These are phyloP conservation scores for Eutrema yunnanense DNA, from an alignment of 345 rosid species.

Conservation along the genomic window DNA sequence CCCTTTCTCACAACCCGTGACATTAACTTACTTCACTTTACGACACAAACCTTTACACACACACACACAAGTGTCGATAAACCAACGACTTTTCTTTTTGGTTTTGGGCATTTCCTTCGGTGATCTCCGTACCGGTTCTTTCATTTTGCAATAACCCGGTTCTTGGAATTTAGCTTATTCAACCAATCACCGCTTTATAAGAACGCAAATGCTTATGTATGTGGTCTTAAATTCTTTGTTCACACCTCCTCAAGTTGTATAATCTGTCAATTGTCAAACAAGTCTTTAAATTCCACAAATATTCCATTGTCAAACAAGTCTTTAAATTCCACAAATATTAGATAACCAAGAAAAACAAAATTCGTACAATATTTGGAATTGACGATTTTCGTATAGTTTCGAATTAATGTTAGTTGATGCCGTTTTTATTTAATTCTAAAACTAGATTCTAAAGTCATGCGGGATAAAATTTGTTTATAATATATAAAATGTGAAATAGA, in stretches of 20 bases:
- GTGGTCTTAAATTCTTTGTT: conserved; percentile 16
- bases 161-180: conserved; percentile 13
- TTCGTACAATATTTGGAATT: background rate
- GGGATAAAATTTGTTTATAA: too few species aligned
- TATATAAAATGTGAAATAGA: too few species aligned
- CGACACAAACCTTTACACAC: conserved; percentile 16
- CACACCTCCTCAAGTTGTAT: conserved; percentile 1
- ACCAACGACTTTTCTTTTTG: conserved; percentile 5
- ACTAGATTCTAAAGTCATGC: background rate
- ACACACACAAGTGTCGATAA: conserved; percentile 4
- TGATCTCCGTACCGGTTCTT: conserved; percentile 13
- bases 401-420: background rate
- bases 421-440: background rate
- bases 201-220: conserved; percentile 5
- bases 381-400: background rate
- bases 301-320: background rate
- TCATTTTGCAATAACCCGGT: conserved; percentile 4
- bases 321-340: background rate
- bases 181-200: background rate
- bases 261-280: background rate
- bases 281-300: too few species aligned
- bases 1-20: conserved; percentile 25
- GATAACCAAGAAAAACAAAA: background rate
- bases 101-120: background rate
- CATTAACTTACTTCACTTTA: background rate